Evolutionary conservation across 176 grass and related monocot species (phyloP).

Genomic region (Phoenix dactylifera): DNA sequence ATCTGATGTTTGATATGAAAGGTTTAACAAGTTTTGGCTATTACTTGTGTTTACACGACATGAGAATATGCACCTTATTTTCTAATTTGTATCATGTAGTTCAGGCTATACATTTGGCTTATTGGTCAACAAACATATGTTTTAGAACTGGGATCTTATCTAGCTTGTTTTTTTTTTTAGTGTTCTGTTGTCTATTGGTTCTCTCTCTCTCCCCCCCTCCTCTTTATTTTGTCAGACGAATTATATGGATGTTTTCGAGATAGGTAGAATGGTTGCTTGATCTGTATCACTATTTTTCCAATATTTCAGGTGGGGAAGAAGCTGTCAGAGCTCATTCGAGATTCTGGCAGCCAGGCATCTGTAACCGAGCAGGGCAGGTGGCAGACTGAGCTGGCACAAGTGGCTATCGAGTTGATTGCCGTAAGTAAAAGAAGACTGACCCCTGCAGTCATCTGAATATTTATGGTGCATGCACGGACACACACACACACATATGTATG

Average conservation of each 20-base stretch:
- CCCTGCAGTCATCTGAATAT: too few species aligned
- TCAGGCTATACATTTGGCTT: background rate
- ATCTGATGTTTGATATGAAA: too few species aligned
- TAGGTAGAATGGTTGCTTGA: background rate
- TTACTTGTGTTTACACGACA: too few species aligned
- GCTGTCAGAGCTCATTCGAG: conserved; percentile 90
- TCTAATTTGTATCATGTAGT: too few species aligned
- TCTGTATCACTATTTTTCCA: conserved; percentile 16
- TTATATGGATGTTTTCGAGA: background rate
- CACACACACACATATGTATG: too few species aligned
- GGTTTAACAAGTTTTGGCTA: too few species aligned
- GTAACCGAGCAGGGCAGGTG: conserved; percentile 75
- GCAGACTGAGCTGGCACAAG: conserved; percentile 87
- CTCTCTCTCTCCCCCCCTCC: background rate
- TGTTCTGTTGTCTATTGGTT: too few species aligned
- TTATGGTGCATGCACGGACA: too few species aligned
- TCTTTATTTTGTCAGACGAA: too few species aligned
- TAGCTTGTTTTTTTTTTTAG: too few species aligned
- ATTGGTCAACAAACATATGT: background rate
- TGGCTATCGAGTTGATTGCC: conserved; percentile 90
- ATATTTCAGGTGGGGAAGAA: conserved; percentile 81
- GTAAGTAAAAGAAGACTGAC: conserved; percentile 24
- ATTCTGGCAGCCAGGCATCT: conserved; percentile 63
- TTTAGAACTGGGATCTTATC: background rate
- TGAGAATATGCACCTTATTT: too few species aligned